Conservation (phyloP, 139 green algal species). For the Chlamydomonas urium region DNA sequence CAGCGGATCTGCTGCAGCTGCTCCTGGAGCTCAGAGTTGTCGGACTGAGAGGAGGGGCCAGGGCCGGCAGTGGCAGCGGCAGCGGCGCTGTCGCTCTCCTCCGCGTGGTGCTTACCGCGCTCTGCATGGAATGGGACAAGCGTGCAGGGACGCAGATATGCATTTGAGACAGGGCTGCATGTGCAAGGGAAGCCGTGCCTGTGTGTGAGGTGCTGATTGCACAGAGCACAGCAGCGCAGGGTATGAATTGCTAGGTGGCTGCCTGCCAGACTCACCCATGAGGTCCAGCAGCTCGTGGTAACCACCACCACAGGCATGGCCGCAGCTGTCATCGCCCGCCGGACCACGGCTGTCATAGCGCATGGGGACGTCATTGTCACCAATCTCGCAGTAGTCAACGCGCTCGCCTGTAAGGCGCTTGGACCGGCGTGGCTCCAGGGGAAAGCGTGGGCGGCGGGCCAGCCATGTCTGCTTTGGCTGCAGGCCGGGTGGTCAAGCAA, state of each 20-base stretch:
- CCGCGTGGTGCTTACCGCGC: not conserved
- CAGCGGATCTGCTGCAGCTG: conserved; percentile 39
- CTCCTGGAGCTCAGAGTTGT: conserved; percentile 20
- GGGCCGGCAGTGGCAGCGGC: too few relatives aligned
- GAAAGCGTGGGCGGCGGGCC: not conserved
- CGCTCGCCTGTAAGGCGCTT: conserved; percentile 15
- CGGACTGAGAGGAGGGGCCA: too few relatives aligned
- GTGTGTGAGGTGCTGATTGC: not conserved
- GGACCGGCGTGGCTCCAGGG: conserved; percentile 14
- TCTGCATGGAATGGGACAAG: not conserved
- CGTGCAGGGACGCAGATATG: not conserved
- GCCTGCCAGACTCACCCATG: conserved; percentile 26
- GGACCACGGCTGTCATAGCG: not conserved
- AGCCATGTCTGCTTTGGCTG: too few relatives aligned
- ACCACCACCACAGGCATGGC: too few relatives aligned
- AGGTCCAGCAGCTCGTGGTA: conserved; percentile 30
- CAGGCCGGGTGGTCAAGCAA: too few relatives aligned
- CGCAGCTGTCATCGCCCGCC: too few relatives aligned
- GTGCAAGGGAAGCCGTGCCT: not conserved
- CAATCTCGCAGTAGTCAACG: conserved; percentile 14
- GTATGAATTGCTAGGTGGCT: too few relatives aligned
- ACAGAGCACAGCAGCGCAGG: not conserved
- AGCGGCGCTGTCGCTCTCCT: conserved; percentile 3
- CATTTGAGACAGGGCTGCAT: not conserved
- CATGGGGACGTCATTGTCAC: conserved; percentile 10